Percentiles rank a stretch among this genome's conserved stretches.
Conservation (phyloP, 2,329 filamentous ascomycete species). For the Chrysoporthe cubensis region DNA sequence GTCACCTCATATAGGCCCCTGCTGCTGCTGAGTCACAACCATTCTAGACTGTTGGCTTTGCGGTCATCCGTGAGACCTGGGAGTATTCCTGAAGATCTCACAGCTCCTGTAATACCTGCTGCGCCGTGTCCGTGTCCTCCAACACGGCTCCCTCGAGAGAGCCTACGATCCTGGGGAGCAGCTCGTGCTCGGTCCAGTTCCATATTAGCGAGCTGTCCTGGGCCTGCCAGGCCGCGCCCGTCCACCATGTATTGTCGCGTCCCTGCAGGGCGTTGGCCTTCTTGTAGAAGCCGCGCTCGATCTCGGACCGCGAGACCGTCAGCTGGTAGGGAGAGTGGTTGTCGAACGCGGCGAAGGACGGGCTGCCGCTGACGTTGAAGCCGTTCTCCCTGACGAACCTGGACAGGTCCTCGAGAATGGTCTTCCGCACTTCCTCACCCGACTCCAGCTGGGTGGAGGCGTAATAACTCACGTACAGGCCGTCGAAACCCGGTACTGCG, state of each 20-base stretch:
- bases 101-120: not conserved
- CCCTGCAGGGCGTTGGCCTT: conserved; percentile 3
- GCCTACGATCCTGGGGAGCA: not conserved
- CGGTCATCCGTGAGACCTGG: not conserved
- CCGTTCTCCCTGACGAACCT: not conserved
- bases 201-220: not conserved
- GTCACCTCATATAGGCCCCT: too few species aligned
- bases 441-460: not conserved
- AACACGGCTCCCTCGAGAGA: not conserved
- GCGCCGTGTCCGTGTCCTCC: not conserved
- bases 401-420: not conserved
- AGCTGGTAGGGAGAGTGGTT: not conserved
- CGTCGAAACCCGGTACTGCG: not conserved
- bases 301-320: not conserved
- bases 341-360: not conserved
- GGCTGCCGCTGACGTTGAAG: not conserved
- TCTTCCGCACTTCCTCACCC: not conserved
- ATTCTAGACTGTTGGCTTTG: too few species aligned
- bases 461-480: not conserved
- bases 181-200: conserved; percentile 2
- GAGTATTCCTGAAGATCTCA: not conserved
- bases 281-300: conserved; percentile 1
- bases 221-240: conserved; percentile 3
- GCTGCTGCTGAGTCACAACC: too few species aligned
- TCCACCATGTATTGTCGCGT: conserved; percentile 3